A percentile compares a stretch with the other conserved stretches of the same genome.
Evolutionary conservation across 192 early-diverging fungal genomes (phyloP).

Genomic region (Coemansia erecta): DNA sequence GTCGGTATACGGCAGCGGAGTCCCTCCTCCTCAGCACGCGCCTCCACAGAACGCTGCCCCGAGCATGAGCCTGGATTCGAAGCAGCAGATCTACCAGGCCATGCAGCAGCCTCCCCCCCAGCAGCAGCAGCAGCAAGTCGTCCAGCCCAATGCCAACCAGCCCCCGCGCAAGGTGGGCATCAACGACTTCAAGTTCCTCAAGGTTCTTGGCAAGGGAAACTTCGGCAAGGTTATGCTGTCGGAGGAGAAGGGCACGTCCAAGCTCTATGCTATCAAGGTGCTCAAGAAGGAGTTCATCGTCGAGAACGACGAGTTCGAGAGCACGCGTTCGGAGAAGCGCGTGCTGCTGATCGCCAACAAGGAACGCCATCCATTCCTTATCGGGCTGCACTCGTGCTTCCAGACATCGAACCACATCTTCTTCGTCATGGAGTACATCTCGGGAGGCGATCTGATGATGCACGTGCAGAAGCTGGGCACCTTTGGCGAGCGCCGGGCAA

Average conservation of each 20-base stretch:
- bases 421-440: slow-evolving; percentile 98
- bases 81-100: slow-evolving; percentile 48
- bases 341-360: slow-evolving; percentile 89
- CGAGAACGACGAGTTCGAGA: slow-evolving; percentile 96
- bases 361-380: slow-evolving; percentile 91
- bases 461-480: slow-evolving; percentile 89
- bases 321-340: slow-evolving; percentile 90
- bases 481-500: slow-evolving; percentile 89
- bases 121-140: background rate
- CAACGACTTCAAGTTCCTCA: slow-evolving; percentile 92
- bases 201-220: slow-evolving; percentile 96
- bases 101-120: slow-evolving; percentile 17
- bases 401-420: slow-evolving; percentile 93
- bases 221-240: slow-evolving; percentile 99
- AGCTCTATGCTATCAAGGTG: slow-evolving; percentile 96
- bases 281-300: slow-evolving; percentile 98
- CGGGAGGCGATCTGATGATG: slow-evolving; percentile 98
- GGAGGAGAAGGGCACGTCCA: slow-evolving; percentile 79
- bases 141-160: slow-evolving; percentile 18
- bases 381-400: slow-evolving; percentile 96
- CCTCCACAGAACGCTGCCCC: slow-evolving; percentile 10
- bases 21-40: slow-evolving; percentile 10
- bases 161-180: slow-evolving; percentile 67
- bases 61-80: slow-evolving; percentile 15
- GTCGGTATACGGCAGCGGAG: slow-evolving; percentile 12